Conservation (phyloP, 148 eudicot species). For the Euryodendron excelsum region DNA sequence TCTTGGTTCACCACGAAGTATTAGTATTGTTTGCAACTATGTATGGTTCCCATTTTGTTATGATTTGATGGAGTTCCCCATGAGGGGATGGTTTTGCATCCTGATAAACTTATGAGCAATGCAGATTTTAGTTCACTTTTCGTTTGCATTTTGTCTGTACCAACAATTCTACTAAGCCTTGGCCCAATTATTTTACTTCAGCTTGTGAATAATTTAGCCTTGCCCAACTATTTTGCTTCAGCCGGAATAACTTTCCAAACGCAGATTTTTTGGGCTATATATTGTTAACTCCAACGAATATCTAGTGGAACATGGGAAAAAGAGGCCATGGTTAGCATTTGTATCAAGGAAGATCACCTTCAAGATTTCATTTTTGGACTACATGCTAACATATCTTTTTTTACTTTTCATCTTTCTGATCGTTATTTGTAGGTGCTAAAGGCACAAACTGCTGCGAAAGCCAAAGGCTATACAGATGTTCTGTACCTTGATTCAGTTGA, state of each 20-base stretch:
- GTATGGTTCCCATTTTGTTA: neutral
- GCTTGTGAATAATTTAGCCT: too few relatives aligned
- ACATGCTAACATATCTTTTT: neutral
- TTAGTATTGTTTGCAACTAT: neutral
- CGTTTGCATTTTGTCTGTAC: neutral
- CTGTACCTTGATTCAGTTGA: constrained; percentile 82
- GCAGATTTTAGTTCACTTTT: neutral
- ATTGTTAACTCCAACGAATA: neutral
- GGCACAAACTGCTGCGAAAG: constrained; percentile 91
- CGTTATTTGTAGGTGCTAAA: constrained; percentile 58
- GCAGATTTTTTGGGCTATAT: neutral
- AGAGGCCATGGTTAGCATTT: neutral
- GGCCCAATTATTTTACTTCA: too few relatives aligned
- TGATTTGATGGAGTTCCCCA: neutral
- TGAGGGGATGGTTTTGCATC: neutral
- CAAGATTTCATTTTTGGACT: neutral
- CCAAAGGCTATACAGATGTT: constrained; percentile 89
- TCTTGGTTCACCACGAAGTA: neutral
- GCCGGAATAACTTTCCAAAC: neutral
- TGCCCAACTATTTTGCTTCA: neutral
- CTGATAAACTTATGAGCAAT: neutral
- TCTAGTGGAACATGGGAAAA: neutral
- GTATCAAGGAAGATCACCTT: constrained; percentile 1
- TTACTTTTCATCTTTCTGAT: neutral
- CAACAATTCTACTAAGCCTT: neutral